phyloP scores from a whole-genome alignment of 257 asterid genomes.

The Agastache rugosa region DNA sequence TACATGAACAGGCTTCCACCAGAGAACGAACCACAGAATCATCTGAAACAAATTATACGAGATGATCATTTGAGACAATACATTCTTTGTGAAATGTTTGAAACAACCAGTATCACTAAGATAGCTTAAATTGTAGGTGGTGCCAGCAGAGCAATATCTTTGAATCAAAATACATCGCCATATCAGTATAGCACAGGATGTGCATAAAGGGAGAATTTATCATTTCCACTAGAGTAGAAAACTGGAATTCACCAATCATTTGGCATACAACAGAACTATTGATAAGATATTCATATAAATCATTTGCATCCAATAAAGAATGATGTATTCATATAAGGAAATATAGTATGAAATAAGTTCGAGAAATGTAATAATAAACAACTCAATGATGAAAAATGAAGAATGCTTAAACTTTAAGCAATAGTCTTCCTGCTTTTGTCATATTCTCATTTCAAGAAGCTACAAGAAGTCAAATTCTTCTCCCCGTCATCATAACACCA shows the following conservation, averaged over 20 bases:
- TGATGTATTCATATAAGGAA: constrained; percentile 4
- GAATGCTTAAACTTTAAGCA: not conserved
- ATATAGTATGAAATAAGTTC: not conserved
- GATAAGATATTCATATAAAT: not conserved
- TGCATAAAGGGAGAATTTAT: not conserved
- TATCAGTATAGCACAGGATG: not conserved
- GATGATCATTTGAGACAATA: constrained; percentile 21
- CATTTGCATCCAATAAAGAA: not conserved
- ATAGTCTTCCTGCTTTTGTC: not conserved
- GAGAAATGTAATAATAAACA: constrained; percentile 14
- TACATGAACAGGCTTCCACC: constrained; percentile 85
- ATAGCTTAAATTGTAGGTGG: not conserved
- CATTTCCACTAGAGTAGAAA: not conserved
- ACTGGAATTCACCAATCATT: constrained; percentile 14
- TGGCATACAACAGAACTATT: not conserved
- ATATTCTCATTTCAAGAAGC: not conserved
- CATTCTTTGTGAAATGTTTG: not conserved
- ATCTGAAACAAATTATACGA: constrained; percentile 57
- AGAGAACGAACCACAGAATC: constrained; percentile 72
- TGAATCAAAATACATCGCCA: constrained; percentile 11
- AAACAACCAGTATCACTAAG: constrained; percentile 21
- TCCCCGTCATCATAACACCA: not conserved
- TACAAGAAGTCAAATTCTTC: not conserved
- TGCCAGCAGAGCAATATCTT: constrained; percentile 20
- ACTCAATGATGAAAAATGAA: not conserved